Percentiles rank a stretch among this genome's conserved stretches.
Evolutionary conservation across 1,284 basidiomycete genomes (phyloP).

Genomic region (Sphagnurus paluster): DNA sequence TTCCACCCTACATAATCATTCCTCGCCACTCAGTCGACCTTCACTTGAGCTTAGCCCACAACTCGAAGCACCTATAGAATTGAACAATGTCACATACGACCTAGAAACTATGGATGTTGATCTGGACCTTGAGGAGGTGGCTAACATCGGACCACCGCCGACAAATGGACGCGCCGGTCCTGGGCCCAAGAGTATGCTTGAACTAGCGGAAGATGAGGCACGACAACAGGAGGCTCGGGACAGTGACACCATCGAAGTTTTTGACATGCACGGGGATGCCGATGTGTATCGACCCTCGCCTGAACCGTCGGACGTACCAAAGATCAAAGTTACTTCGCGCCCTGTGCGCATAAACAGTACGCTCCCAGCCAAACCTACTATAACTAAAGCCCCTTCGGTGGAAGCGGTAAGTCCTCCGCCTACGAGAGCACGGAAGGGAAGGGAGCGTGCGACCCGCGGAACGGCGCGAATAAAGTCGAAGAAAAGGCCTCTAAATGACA

Average conservation of each 20-base stretch:
- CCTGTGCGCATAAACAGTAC: constrained; percentile 11
- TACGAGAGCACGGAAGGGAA: constrained; percentile 1
- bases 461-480: constrained; percentile 10
- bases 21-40: too few species aligned
- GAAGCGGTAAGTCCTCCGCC: too few species aligned
- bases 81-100: constrained; percentile 30
- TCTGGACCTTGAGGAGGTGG: constrained; percentile 33
- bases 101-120: constrained; percentile 33
- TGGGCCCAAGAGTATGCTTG: constrained; percentile 59
- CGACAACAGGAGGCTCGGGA: constrained; percentile 17
- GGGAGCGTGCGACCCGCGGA: constrained; percentile 18
- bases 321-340: constrained; percentile 8
- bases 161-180: constrained; percentile 13
- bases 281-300: constrained; percentile 11
- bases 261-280: too few species aligned
- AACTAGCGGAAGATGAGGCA: constrained; percentile 56
- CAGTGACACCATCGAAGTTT: constrained; percentile 17
- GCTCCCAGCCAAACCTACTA: constrained; percentile 1
- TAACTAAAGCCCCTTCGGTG: too few species aligned
- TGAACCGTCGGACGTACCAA: constrained; percentile 5
- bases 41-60: constrained; percentile 10
- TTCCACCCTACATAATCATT: too few species aligned
- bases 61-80: constrained; percentile 5
- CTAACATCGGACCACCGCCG: constrained; percentile 6
- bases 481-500: constrained; percentile 18